Percentiles rank a stretch among this genome's conserved stretches.
phyloP scores from a whole-genome alignment of 1,284 basidiomycete species.

The Mrakiaceae sp. region DNA sequence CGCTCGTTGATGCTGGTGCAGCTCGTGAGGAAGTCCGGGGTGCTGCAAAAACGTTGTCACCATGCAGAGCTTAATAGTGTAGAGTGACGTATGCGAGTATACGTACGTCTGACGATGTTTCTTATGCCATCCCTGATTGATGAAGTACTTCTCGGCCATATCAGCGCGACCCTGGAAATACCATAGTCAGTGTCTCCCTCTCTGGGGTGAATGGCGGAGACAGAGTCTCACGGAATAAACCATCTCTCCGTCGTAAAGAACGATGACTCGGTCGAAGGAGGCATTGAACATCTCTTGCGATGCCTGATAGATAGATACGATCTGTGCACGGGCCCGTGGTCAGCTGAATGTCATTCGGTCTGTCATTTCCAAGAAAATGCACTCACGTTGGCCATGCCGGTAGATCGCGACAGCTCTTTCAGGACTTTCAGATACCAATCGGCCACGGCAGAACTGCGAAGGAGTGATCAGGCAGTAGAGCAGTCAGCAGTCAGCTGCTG shows the following conservation, averaged over 20 bases:
- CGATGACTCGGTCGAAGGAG: slow-evolving; percentile 3
- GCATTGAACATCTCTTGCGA: slow-evolving; percentile 9
- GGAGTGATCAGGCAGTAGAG: not conserved
- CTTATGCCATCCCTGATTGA: slow-evolving; percentile 13
- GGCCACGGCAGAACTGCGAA: slow-evolving; percentile 14
- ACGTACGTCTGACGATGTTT: slow-evolving; percentile 15
- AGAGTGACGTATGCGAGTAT: not conserved
- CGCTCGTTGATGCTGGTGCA: slow-evolving; percentile 24
- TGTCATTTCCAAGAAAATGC: not conserved
- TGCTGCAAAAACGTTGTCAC: slow-evolving; percentile 19
- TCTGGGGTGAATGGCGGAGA: too few species aligned
- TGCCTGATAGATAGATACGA: slow-evolving; percentile 6
- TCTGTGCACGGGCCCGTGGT: not conserved
- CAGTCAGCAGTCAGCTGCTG: not conserved
- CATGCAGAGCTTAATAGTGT: not conserved
- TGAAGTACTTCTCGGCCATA: slow-evolving; percentile 12
- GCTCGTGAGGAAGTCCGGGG: slow-evolving; percentile 25
- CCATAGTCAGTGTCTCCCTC: too few species aligned
- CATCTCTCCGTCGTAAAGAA: slow-evolving; percentile 1
- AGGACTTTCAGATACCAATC: slow-evolving; percentile 8
- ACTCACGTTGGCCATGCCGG: slow-evolving; percentile 15
- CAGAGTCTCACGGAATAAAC: not conserved
- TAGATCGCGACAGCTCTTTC: slow-evolving; percentile 14
- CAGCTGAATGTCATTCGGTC: not conserved
- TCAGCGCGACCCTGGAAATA: not conserved